phyloP scores from a whole-genome alignment of 495 filamentous ascomycete genomes.

The Hypoxylon intermedium region DNA sequence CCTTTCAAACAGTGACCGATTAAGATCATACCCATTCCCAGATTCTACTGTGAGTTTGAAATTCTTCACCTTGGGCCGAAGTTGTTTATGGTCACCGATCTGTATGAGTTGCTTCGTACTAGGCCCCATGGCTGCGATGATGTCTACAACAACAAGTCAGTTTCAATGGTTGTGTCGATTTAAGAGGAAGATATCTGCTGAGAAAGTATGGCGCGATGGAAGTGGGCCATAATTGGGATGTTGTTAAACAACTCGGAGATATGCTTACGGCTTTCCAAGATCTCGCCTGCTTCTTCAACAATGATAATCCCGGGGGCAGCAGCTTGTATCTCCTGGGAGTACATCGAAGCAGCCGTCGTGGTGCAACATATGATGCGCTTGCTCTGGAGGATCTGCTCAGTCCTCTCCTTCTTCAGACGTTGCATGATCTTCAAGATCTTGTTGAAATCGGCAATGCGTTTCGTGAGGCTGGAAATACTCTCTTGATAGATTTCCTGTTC shows the following conservation, averaged over 20 bases:
- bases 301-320: slow-evolving; percentile 64
- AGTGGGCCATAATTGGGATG: neutral
- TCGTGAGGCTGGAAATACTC: slow-evolving; percentile 48
- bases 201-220: neutral
- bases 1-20: slow-evolving; percentile 75
- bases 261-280: slow-evolving; percentile 64
- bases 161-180: neutral
- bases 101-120: slow-evolving; percentile 71
- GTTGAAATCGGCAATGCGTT: slow-evolving; percentile 52
- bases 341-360: slow-evolving; percentile 75
- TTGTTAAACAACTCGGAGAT: neutral
- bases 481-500: slow-evolving; percentile 57
- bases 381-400: slow-evolving; percentile 51
- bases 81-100: slow-evolving; percentile 81
- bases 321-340: slow-evolving; percentile 58
- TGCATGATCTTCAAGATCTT: slow-evolving; percentile 49
- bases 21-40: slow-evolving; percentile 73
- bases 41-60: slow-evolving; percentile 70
- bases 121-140: slow-evolving; percentile 67
- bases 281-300: slow-evolving; percentile 82
- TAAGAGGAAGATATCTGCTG: neutral
- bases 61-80: slow-evolving; percentile 74
- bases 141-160: slow-evolving; percentile 49
- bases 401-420: slow-evolving; percentile 53
- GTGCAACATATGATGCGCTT: slow-evolving; percentile 78